These are phyloP conservation scores for Candida gigantensis DNA, from an alignment of 1,139 yeast species.

Conservation along the genomic window DNA sequence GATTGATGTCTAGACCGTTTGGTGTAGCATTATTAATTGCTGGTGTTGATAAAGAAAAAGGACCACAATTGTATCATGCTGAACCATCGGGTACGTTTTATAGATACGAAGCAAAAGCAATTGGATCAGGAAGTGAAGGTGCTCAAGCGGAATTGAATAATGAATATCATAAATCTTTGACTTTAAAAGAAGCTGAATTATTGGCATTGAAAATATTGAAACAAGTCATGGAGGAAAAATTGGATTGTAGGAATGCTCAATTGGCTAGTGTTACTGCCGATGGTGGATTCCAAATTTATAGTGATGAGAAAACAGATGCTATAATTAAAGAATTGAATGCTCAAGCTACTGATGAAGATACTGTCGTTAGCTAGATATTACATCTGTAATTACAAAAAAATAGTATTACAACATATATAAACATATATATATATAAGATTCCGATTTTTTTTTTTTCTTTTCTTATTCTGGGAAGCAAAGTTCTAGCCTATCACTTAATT, in stretches of 20 bases:
- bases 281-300: conserved; percentile 83
- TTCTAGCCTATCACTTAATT: conserved; percentile 56
- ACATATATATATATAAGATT: conserved; percentile 3
- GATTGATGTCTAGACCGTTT: conserved; percentile 97
- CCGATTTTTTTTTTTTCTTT: no score
- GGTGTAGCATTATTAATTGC: conserved; percentile 98
- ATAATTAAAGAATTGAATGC: conserved; percentile 77
- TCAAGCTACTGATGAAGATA: conserved; percentile 49
- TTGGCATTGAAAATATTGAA: conserved; percentile 86
- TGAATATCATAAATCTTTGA: conserved; percentile 91
- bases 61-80: conserved; percentile 97
- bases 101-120: conserved; percentile 97
- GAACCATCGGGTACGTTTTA: conserved; percentile 99
- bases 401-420: conserved; percentile 6
- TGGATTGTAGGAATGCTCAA: conserved; percentile 95
- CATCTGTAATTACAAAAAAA: no score
- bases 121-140: conserved; percentile 98
- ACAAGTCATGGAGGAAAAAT: conserved; percentile 99
- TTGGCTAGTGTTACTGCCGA: conserved; percentile 89
- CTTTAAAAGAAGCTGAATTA: conserved; percentile 92
- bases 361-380: conserved; percentile 16
- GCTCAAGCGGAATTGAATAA: conserved; percentile 98
- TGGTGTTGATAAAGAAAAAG: conserved; percentile 88
- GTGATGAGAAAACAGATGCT: conserved; percentile 79
- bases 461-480: conserved; percentile 31